A percentile compares a stretch with the other conserved stretches of the same genome.
These are phyloP conservation scores for Dispira simplex DNA, from an alignment of 192 early-diverging fungal species.

Conservation along the genomic window DNA sequence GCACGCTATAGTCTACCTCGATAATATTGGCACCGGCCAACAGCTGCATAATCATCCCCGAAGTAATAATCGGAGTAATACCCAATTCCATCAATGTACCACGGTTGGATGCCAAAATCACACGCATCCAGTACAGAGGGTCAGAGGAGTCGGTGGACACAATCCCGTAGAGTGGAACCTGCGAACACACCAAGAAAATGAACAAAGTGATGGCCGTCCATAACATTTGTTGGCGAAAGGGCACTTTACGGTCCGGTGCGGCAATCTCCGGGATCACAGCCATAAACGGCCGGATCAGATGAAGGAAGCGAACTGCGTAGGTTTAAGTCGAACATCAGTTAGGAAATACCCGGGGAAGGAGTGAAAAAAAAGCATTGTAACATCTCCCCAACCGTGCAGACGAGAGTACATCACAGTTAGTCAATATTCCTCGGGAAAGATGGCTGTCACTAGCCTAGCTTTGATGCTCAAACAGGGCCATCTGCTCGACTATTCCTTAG, in stretches of 20 bases:
- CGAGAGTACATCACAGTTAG: too few relatives aligned
- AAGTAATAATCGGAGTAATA: conserved; percentile 98
- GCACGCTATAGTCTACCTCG: conserved; percentile 96
- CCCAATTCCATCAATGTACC: conserved; percentile 99
- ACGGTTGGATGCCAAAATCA: conserved; percentile 98
- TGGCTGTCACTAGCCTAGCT: too few relatives aligned
- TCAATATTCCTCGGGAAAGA: too few relatives aligned
- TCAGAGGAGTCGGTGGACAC: conserved; percentile 99
- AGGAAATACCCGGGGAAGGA: too few relatives aligned
- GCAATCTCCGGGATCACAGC: conserved; percentile 96
- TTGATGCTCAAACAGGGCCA: too few relatives aligned
- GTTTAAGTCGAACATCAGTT: neutral
- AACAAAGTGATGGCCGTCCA: conserved; percentile 99
- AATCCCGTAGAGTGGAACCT: conserved; percentile 99
- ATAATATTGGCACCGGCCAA: conserved; percentile 97
- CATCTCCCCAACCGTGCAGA: too few relatives aligned
- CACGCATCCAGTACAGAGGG: conserved; percentile 99
- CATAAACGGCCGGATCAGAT: conserved; percentile 96
- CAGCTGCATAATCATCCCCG: conserved; percentile 99
- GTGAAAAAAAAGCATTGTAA: too few relatives aligned
- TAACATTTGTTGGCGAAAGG: conserved; percentile 96
- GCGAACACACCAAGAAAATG: conserved; percentile 98
- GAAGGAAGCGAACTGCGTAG: conserved; percentile 75
- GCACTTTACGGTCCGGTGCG: conserved; percentile 94
- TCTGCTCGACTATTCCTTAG: too few relatives aligned